phyloP scores from a whole-genome alignment of 345 rosid species.

The Euphorbia lathyris region DNA sequence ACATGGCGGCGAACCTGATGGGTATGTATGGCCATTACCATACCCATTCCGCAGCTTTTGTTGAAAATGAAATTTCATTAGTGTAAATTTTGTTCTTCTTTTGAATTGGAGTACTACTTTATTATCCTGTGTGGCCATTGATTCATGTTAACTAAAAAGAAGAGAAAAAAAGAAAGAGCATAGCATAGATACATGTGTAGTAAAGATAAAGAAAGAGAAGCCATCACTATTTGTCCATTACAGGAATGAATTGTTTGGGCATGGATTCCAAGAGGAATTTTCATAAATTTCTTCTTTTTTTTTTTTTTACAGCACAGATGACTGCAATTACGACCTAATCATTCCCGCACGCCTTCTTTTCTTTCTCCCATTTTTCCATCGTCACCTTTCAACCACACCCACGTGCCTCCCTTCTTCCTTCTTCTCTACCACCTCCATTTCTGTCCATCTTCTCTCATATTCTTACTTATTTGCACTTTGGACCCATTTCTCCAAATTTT shows the following conservation, averaged over 20 bases:
- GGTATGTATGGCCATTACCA: too few species aligned
- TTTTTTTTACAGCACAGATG: constrained; percentile 30
- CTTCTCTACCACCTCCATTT: background rate
- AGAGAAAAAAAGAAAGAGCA: background rate
- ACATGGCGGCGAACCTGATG: too few species aligned
- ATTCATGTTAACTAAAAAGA: constrained; percentile 2
- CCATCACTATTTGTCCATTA: constrained; percentile 31
- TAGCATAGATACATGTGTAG: background rate
- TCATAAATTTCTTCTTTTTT: too few species aligned
- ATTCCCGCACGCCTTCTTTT: constrained; percentile 36
- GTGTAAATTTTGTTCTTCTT: too few species aligned
- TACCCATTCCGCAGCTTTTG: too few species aligned
- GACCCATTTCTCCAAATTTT: constrained; percentile 4
- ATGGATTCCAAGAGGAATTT: constrained; percentile 13
- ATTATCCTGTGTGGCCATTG: background rate
- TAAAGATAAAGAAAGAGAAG: background rate
- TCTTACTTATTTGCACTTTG: background rate
- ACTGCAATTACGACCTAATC: constrained; percentile 43
- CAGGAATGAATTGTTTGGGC: constrained; percentile 15
- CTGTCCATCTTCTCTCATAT: background rate
- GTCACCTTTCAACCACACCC: constrained; percentile 29
- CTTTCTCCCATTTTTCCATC: constrained; percentile 1
- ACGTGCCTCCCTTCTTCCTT: constrained; percentile 13
- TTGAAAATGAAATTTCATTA: too few species aligned
- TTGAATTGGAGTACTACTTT: too few species aligned